Base-by-base conservation (phyloP, 2,329 filamentous ascomycete species). In the Fusarium virguliforme region DNA sequence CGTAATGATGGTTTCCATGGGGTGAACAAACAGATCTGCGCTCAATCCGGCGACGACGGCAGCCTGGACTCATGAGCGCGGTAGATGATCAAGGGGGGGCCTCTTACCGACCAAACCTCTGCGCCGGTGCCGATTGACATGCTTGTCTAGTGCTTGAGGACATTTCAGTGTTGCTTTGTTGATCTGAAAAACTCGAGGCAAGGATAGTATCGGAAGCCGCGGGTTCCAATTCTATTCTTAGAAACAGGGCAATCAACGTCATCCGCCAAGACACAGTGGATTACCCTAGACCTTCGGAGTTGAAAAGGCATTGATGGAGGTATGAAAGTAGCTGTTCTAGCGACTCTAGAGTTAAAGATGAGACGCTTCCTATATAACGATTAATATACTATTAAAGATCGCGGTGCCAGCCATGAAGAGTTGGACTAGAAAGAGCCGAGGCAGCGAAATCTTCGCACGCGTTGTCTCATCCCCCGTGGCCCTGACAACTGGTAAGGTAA, bases 1-100 rank as follows among this genome's bases (percentile, higher is more conserved):
- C 6, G 68, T 71, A 1, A 71, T 71, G 9, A 71, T 62, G 0
- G 68, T 71, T 32, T 71, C 68, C 1, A 71, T 69, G 2, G 68
- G 68, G 8, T 71, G 68, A 4, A 71, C 68, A 1, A 71, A 65
- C 28, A 71, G 69, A 4, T 71, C 56, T 3, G 68, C 60, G 7
- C 64, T 71, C 9, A 71, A 8, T 2, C 60, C 68, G 22, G 51
- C 51, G 24, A 38, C 22, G 22, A 26, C 34, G 34, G 32, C 51
- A 55, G 51, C 34, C 40, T 66, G 10, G 22, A 37, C 13, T 22
- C 13, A 28, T 26, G 13, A 24, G 34, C 35, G 22, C 18, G 9
- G 15, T 18, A 18, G 15, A n/a, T 34, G 5, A 55, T 15, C 10
- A n/a, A 30, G 13, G 15, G 22, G 24, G 24, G 15, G 15, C 8